Evolutionary conservation across 108 stramenopile genomes (phyloP).

Genomic region (Skeletonema grethae): DNA sequence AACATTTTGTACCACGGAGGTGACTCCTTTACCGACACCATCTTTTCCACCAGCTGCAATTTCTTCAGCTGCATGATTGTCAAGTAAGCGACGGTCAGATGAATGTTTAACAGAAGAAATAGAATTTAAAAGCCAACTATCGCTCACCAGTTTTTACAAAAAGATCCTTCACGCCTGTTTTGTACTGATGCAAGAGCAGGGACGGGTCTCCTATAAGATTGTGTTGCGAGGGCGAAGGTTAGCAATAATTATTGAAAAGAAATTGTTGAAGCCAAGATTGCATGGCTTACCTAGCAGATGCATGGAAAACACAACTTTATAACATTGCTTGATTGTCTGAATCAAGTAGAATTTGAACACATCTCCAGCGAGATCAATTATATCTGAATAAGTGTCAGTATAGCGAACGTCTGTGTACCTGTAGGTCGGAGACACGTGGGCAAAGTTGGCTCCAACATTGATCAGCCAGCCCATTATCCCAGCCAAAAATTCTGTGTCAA

Average conservation of each 20-base stretch:
- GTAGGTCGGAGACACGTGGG: conserved; percentile 52
- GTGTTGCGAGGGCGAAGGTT: no score
- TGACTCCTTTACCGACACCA: conserved; percentile 39
- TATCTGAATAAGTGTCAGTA: conserved; percentile 43
- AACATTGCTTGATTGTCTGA: conserved; percentile 38
- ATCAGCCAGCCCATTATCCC: conserved; percentile 44
- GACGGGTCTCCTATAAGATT: conserved; percentile 44
- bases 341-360: conserved; percentile 29
- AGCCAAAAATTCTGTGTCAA: conserved; percentile 11
- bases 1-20: conserved; percentile 35
- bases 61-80: conserved; percentile 19
- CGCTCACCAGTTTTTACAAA: conserved; percentile 31
- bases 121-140: not conserved
- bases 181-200: conserved; percentile 37
- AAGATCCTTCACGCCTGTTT: conserved; percentile 40
- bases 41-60: conserved; percentile 41
- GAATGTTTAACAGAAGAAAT: not conserved
- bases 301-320: conserved; percentile 49
- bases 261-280: no score
- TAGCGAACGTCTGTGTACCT: conserved; percentile 22
- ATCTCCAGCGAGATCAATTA: conserved; percentile 32
- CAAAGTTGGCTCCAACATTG: conserved; percentile 53
- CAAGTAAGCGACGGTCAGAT: not conserved
- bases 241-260: no score
- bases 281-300: conserved; percentile 17